phyloP scores from a whole-genome alignment of 75 land plant species.

The Pinus albicaulis region DNA sequence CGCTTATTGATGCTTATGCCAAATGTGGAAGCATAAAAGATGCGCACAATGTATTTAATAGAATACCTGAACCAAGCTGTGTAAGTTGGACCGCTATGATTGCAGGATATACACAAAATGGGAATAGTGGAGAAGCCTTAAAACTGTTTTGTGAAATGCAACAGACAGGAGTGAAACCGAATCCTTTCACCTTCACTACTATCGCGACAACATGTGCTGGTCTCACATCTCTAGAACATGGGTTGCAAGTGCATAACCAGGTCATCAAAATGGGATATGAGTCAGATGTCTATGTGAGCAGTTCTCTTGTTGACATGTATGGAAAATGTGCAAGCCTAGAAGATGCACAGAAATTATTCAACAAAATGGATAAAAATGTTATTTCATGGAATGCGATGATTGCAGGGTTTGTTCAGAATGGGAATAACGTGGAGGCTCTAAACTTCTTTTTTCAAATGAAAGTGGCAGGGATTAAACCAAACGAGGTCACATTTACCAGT shows the following conservation, averaged over 20 bases:
- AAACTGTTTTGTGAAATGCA: conserved; percentile 14
- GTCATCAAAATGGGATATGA: conserved; percentile 1
- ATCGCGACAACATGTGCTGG: conserved; percentile 11
- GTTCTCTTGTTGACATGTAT: conserved; percentile 21
- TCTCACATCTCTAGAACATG: neutral
- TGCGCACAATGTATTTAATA: conserved; percentile 34
- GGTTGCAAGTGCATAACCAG: conserved; percentile 11
- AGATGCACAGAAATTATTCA: conserved; percentile 9
- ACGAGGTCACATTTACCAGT: conserved; percentile 21
- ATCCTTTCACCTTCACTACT: conserved; percentile 8
- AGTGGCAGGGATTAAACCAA: conserved; percentile 10
- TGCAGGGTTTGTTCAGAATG: conserved; percentile 20
- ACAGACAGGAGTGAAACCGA: conserved; percentile 6
- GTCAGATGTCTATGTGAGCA: neutral
- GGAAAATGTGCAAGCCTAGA: neutral
- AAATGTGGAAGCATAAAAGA: conserved; percentile 16
- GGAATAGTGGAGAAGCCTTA: neutral
- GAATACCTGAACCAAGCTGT: conserved; percentile 22
- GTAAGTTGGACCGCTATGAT: conserved; percentile 51
- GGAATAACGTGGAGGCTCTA: conserved; percentile 10
- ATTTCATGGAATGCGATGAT: conserved; percentile 39
- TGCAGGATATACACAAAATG: conserved; percentile 23
- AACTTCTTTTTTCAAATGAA: conserved; percentile 16
- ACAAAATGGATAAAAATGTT: conserved; percentile 7
- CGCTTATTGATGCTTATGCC: conserved; percentile 37